Evolutionary conservation across 139 green algal genomes (phyloP).

Genomic region (Volvox africanus): DNA sequence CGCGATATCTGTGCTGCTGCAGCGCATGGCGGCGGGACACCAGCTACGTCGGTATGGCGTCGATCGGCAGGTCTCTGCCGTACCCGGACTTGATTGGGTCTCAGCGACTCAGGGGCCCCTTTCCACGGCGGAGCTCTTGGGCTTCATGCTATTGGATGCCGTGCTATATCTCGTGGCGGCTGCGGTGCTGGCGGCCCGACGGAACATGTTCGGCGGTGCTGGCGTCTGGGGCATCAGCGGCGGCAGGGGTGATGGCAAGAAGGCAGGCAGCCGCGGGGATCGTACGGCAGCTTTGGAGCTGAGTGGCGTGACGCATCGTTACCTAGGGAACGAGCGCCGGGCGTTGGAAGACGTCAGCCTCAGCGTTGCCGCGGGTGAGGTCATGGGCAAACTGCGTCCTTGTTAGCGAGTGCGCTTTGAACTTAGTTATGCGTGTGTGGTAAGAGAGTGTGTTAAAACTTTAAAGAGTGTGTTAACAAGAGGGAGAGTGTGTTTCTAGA

Average conservation of each 20-base stretch:
- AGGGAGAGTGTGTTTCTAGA: too few species aligned
- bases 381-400: not conserved
- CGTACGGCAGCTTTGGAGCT: not conserved
- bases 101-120: not conserved
- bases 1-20: not conserved
- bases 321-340: not conserved
- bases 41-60: not conserved
- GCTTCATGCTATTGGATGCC: not conserved
- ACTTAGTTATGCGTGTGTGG: too few species aligned
- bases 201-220: not conserved
- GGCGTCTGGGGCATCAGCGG: not conserved
- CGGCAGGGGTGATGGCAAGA: not conserved
- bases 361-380: not conserved
- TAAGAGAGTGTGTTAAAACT: too few species aligned
- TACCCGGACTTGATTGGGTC: constrained; percentile 1
- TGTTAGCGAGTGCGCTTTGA: too few species aligned
- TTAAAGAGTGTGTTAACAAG: too few species aligned
- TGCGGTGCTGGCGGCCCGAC: not conserved
- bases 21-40: constrained; percentile 24
- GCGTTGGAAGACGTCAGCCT: constrained; percentile 2
- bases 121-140: not conserved
- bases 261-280: not conserved
- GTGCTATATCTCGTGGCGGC: constrained; percentile 1
- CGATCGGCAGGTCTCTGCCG: too few species aligned
- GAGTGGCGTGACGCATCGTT: not conserved